Conservation (phyloP, 352 stramenopile genomes). For the Phytophthora lateralis region DNA sequence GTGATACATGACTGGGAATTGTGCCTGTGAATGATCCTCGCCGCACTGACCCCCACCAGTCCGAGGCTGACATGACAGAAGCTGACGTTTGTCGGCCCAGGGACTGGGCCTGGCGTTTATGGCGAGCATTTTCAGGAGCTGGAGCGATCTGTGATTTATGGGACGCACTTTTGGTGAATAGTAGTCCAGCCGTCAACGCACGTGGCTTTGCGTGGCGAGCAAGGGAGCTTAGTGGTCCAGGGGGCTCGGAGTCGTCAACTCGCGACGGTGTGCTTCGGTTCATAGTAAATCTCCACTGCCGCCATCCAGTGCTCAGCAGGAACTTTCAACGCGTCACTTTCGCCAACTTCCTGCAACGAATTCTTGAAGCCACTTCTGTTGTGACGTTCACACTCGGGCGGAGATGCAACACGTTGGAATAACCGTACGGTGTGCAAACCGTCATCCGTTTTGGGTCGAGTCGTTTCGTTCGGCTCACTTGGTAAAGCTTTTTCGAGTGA, state of each 20-base stretch:
- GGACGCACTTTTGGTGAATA: constrained; percentile 5
- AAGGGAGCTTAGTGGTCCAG: constrained; percentile 14
- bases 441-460: constrained; percentile 17
- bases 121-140: constrained; percentile 1
- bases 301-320: constrained; percentile 9
- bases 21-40: constrained; percentile 23
- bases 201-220: constrained; percentile 5
- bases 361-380: neutral
- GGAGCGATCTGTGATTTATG: constrained; percentile 22
- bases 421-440: constrained; percentile 4
- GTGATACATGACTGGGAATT: constrained; percentile 20
- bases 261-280: constrained; percentile 13
- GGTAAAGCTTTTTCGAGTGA: neutral
- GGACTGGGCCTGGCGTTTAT: neutral
- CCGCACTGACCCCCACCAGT: neutral
- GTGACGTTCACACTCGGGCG: constrained; percentile 1
- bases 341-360: neutral
- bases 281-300: constrained; percentile 15
- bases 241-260: constrained; percentile 5
- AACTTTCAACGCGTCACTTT: neutral
- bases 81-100: neutral
- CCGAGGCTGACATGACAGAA: neutral
- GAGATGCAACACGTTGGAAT: neutral
- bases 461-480: constrained; percentile 8
- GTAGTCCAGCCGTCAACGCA: neutral